A percentile compares a stretch with the other conserved stretches of the same genome.
phyloP scores from a whole-genome alignment of 1,284 basidiomycete genomes.

The Puccinia polysora region DNA sequence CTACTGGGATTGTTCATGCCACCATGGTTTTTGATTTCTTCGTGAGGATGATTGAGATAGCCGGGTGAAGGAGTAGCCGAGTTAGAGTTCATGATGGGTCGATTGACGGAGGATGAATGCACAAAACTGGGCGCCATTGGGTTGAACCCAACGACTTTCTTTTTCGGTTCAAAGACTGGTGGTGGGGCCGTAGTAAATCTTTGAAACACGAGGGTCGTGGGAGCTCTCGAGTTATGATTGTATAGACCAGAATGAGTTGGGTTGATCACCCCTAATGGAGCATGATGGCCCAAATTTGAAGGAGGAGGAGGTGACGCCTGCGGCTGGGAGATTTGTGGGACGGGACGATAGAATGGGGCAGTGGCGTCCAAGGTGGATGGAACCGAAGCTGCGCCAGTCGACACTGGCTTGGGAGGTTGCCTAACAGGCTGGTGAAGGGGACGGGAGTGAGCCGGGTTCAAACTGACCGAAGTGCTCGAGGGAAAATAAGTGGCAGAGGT shows the following conservation, averaged over 20 bases:
- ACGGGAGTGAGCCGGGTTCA: not conserved
- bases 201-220: conserved; percentile 15
- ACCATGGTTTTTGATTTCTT: conserved; percentile 11
- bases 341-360: conserved; percentile 5
- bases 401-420: not conserved
- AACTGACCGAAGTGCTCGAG: not conserved
- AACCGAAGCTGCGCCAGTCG: not conserved
- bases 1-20: not conserved
- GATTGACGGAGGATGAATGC: conserved; percentile 13
- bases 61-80: not conserved
- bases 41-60: not conserved
- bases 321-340: not conserved
- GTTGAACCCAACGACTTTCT: conserved; percentile 23
- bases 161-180: conserved; percentile 37
- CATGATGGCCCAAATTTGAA: not conserved
- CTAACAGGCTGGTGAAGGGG: conserved; percentile 23
- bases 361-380: not conserved
- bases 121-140: conserved; percentile 39
- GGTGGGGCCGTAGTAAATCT: conserved; percentile 17
- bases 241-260: not conserved
- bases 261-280: not conserved
- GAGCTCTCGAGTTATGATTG: not conserved
- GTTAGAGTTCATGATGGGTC: not conserved
- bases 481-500: conserved; percentile 22
- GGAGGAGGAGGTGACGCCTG: not conserved